Base-by-base conservation (phyloP, 2,329 filamentous ascomycete species). In the Thelonectria blattea region DNA sequence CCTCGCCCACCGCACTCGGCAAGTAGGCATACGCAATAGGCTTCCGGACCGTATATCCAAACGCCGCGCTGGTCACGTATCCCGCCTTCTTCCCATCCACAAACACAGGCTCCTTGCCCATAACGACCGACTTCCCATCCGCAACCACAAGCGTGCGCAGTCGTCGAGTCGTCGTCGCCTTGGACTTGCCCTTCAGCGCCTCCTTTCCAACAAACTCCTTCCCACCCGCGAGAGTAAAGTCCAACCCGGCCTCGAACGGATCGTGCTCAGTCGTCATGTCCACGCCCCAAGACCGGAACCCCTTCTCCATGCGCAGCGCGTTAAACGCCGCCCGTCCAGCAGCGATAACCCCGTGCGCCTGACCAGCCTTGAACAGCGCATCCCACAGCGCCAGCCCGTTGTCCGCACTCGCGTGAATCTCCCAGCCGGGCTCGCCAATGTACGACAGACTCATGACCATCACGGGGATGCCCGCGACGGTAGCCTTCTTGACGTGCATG, bases 71-170 rank as follows among this genome's bases (percentile, higher is more conserved):
- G 2, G 85, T 88, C 24, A 89, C 77, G 62, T 89, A 89, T 0
- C 87, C 86, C 1, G 76, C 76, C 0, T 80, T 64, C 55, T 79
- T 72, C 9, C 79, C 80, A 2, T 80, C 69, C 14, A 78, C 64
- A 56, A 81, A 87, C 0, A 89, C 84, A 0, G 87, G 86, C 68
- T 89, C 86, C 67, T 88, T 88, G 6, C 86, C 86, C 1, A 89
- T 71, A 0, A 88, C 79, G 63, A 88, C 76, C 0, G 85, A 88
- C 5, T 70, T 72, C 0, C 83, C 81, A 60, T 89, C 85, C 42
- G 88, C 78, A 30, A 88, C 67, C 0, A 80, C 83, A 2, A 89
- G 71, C 56, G 82, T 84, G 1, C 83, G 79, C 5, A 83, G 65
- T 52, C 76, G 64, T 18, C 74, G 74, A 0, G 70, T 63, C 0